A percentile compares a stretch with the other conserved stretches of the same genome.
Conservation (phyloP, 179 eudicot species). For the Dionaea muscipula region DNA sequence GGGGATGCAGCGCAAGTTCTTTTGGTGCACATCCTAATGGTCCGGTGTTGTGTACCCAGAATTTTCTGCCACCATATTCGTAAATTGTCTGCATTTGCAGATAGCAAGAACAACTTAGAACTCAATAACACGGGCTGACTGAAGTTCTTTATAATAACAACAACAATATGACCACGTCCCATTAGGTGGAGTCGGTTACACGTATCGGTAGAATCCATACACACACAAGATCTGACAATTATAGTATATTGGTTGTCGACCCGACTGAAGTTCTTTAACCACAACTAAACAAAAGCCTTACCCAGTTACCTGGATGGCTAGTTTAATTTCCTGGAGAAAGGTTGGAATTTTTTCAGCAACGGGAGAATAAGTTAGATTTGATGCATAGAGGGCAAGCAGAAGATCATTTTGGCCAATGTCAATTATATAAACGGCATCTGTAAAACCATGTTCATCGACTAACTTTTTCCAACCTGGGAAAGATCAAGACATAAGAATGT, state of each 20-base stretch:
- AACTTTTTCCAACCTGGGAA: conserved; percentile 14
- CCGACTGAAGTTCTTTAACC: too few relatives aligned
- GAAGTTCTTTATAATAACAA: too few relatives aligned
- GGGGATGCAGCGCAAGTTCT: conserved; percentile 33
- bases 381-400: conserved; percentile 24
- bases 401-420: conserved; percentile 41
- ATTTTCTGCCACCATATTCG: conserved; percentile 34
- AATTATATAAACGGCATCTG: conserved; percentile 28
- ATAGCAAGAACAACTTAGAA: too few relatives aligned
- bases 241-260: too few relatives aligned
- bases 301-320: conserved; percentile 27
- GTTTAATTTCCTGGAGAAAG: conserved; percentile 27
- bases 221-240: too few relatives aligned
- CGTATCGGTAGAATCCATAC: too few relatives aligned
- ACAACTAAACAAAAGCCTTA: too few relatives aligned
- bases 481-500: not conserved
- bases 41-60: conserved; percentile 50
- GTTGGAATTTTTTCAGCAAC: conserved; percentile 30
- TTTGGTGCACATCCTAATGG: conserved; percentile 49
- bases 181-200: too few relatives aligned
- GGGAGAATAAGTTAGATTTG: conserved; percentile 25
- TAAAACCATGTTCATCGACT: conserved; percentile 26
- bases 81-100: conserved; percentile 26
- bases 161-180: too few relatives aligned
- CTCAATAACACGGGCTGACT: too few relatives aligned